Evolutionary conservation across 176 grass and related monocot species (phyloP).

Genomic region (Oryza meyeriana): DNA sequence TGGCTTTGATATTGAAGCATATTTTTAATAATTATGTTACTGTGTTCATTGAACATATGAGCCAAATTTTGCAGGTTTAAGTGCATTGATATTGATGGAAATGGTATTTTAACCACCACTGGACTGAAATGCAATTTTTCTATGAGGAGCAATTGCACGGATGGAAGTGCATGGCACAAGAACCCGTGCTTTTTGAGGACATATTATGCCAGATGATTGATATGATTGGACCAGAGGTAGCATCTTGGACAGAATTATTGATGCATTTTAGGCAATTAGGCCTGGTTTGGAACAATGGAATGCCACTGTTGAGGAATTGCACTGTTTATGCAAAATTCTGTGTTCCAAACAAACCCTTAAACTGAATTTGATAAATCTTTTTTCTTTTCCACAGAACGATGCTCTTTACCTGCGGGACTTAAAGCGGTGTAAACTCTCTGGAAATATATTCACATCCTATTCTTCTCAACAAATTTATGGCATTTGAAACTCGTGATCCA

Average conservation of each 20-base stretch:
- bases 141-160: slow-evolving; percentile 98
- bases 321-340: background rate
- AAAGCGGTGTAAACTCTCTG: slow-evolving; percentile 90
- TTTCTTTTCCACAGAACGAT: slow-evolving; percentile 69
- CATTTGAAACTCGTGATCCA: slow-evolving; percentile 98
- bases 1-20: slow-evolving; percentile 1
- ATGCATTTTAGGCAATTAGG: background rate
- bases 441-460: slow-evolving; percentile 99
- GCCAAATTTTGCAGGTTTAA: slow-evolving; percentile 77
- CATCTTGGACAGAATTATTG: slow-evolving; percentile 23
- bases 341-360: slow-evolving; percentile 6
- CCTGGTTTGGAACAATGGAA: background rate
- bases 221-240: slow-evolving; percentile 98
- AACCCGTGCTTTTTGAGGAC: slow-evolving; percentile 98
- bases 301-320: background rate
- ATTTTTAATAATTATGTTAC: background rate
- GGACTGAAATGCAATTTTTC: slow-evolving; percentile 99
- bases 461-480: slow-evolving; percentile 99
- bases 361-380: slow-evolving; percentile 40
- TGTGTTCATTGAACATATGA: slow-evolving; percentile 18
- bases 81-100: slow-evolving; percentile 98
- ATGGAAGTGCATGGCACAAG: slow-evolving; percentile 99
- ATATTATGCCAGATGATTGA: slow-evolving; percentile 99
- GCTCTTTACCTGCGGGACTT: slow-evolving; percentile 83
- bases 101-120: slow-evolving; percentile 83